Evolutionary conservation across 352 stramenopile genomes (phyloP).

Genomic region (Globisporangium cederbergense): DNA sequence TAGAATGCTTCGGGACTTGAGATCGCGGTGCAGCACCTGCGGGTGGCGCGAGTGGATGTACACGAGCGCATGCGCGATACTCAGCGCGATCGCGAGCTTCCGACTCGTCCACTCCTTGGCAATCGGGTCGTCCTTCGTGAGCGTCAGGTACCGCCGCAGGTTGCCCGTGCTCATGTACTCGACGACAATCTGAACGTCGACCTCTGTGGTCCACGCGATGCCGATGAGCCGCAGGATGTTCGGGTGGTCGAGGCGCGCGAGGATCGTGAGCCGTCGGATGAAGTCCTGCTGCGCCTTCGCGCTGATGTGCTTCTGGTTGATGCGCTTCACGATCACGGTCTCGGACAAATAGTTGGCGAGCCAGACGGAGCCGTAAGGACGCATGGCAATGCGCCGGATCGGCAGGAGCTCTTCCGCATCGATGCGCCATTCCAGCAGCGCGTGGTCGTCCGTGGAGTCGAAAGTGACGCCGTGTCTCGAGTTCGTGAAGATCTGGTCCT

Average conservation of each 20-base stretch:
- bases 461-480: slow-evolving; percentile 15
- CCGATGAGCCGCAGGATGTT: slow-evolving; percentile 84
- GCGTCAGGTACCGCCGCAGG: slow-evolving; percentile 43
- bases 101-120: slow-evolving; percentile 36
- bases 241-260: slow-evolving; percentile 56
- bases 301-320: slow-evolving; percentile 23
- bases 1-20: slow-evolving; percentile 71
- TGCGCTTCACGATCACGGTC: slow-evolving; percentile 21
- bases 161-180: slow-evolving; percentile 76
- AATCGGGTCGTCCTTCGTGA: slow-evolving; percentile 26
- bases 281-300: slow-evolving; percentile 30
- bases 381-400: slow-evolving; percentile 17
- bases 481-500: slow-evolving; percentile 11
- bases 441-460: slow-evolving; percentile 17
- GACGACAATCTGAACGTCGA: slow-evolving; percentile 60
- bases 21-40: slow-evolving; percentile 62
- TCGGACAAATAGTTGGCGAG: slow-evolving; percentile 17
- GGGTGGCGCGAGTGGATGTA: slow-evolving; percentile 61
- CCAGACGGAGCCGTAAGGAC: slow-evolving; percentile 20
- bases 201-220: slow-evolving; percentile 53
- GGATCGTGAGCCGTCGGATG: slow-evolving; percentile 64
- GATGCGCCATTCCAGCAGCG: slow-evolving; percentile 14
- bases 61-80: slow-evolving; percentile 56
- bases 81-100: slow-evolving; percentile 61
- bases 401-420: slow-evolving; percentile 18